Base-by-base conservation (phyloP, 208 protist genomes). In the Trypanosoma mega region DNA sequence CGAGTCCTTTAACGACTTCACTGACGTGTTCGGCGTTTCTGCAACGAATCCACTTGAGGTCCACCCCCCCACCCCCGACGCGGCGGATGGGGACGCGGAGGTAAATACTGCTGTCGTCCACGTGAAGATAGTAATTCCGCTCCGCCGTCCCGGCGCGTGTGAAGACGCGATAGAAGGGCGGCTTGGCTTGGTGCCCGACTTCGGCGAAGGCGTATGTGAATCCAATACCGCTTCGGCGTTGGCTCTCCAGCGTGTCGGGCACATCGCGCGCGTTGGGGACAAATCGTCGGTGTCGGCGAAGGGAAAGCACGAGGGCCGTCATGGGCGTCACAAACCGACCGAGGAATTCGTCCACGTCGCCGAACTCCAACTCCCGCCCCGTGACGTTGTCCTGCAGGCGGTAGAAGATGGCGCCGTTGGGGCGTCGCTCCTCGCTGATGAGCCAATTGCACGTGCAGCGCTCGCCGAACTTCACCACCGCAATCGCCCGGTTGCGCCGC, bases 131-230 rank as follows among this genome's bases (percentile, higher is more conserved):
- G 30, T 85, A 94, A 46, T 73, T 65, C 55, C 86, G 78, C 18
- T 80, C 73, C 27, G 61, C 62, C 36, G 46, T 67, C 20, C 71
- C 77, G 31, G 73, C 76, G 33, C 73, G 70, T 0, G 76, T 86
- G 56, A 74, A 78, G 16, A 94, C 76, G 20, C 81, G 77, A 69
- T 94, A 94, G 26, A 78, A 66, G 16, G 69, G 70, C 14, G 77
- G 64, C 30, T 63, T 45, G 2, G 63, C 63, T 31, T 64, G 66
- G 26, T 64, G 55, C 26, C 72, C 72, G n/a, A 76, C 79, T 52
- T 94, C 84, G 0, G 72, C 69, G 57, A 94, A 94, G 24, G 67
- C 77, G 52, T 94, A 94, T 18, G 80, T 66, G 23, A 94, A 85
- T 18, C 62, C 68, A 46, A 66, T 30, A 27, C 56, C 58, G 24